Base-by-base conservation (phyloP, 192 early-diverging fungal genomes). In the Jimgerdemannia flammicorona region DNA sequence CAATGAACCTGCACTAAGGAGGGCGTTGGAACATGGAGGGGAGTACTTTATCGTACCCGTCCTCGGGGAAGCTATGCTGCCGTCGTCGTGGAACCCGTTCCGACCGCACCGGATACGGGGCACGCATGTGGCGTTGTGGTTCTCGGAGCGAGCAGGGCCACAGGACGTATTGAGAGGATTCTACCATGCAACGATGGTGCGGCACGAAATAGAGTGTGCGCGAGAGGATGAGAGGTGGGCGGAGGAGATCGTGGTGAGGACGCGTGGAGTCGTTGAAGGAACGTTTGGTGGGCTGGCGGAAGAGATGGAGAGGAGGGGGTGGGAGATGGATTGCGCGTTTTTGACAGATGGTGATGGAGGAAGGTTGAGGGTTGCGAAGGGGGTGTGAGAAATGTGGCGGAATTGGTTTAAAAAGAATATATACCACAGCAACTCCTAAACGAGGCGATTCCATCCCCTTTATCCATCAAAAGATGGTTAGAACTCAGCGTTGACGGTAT, bases 231-330 rank as follows among this genome's bases (percentile, higher is more conserved):
- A 59, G 49, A 14, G 49, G 49, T 59, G 49, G 69, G 78, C 66
- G 71, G 92, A 72, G 0, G 90, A 90, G 40, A 85, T 85, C n/a
- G 88, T 82, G 9, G 93, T 75, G 69, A 90, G 90, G 29, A 85
- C 84, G 3, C 89, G 87, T 4, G 93, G 72, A 9, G 88, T 86
- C 0, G 76, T 68, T 3, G 87, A 75, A 71, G 14, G 49, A 14
- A 59, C 49, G 49, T 59, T 59, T 14, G 49, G 14, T 10, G 49
- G 49, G 49, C 14, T 59, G 49, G 49, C 6, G 14, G 49, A 59
- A 10, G 49, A 59, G 14, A 59, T 59, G 49, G 49, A 59, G 14
- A 59, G 49, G 49, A 59, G 14, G 14, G 49, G 49, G 14, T 59
- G 49, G 49, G 49, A 59, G 14, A 59, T 59, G 49, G 49, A 59